These are phyloP conservation scores for Hymenochaete sp. DNA, from an alignment of 1,284 basidiomycete genomes.

Conservation along the genomic window DNA sequence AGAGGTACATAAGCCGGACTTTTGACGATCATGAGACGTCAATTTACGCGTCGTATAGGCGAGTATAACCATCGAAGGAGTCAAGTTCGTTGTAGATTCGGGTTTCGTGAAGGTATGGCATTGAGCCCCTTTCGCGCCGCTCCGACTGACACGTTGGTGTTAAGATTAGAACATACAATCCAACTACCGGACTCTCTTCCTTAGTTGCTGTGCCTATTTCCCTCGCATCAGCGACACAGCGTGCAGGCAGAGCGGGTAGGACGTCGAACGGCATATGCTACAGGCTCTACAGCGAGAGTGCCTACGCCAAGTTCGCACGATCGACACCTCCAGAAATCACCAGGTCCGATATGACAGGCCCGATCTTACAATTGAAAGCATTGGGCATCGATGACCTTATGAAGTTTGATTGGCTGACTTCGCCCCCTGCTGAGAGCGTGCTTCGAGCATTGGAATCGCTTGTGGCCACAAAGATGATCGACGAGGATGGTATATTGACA, in stretches of 20 bases:
- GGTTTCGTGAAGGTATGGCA: slow-evolving; percentile 84
- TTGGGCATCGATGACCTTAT: slow-evolving; percentile 93
- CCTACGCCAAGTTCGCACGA: slow-evolving; percentile 48
- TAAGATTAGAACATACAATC: slow-evolving; percentile 79
- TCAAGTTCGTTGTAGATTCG: slow-evolving; percentile 91
- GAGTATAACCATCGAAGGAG: slow-evolving; percentile 92
- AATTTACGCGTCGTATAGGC: slow-evolving; percentile 40
- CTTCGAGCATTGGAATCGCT: slow-evolving; percentile 75
- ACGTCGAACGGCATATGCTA: slow-evolving; percentile 89
- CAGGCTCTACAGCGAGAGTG: slow-evolving; percentile 74
- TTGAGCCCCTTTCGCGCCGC: neutral
- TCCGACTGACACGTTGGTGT: neutral
- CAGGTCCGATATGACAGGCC: slow-evolving; percentile 79
- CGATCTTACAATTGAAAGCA: slow-evolving; percentile 88
- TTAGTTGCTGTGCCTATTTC: slow-evolving; percentile 75
- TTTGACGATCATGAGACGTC: neutral
- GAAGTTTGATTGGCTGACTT: slow-evolving; percentile 90
- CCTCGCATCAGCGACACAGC: slow-evolving; percentile 77
- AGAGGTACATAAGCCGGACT: slow-evolving; percentile 48
- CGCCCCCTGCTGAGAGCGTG: slow-evolving; percentile 82
- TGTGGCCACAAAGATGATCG: slow-evolving; percentile 62
- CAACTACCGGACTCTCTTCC: slow-evolving; percentile 73
- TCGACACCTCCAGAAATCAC: slow-evolving; percentile 85
- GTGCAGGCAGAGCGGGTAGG: slow-evolving; percentile 85
- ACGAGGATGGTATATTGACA: slow-evolving; percentile 59